phyloP scores from a whole-genome alignment of 2,329 filamentous ascomycete species.

The Aphanocladium album region DNA sequence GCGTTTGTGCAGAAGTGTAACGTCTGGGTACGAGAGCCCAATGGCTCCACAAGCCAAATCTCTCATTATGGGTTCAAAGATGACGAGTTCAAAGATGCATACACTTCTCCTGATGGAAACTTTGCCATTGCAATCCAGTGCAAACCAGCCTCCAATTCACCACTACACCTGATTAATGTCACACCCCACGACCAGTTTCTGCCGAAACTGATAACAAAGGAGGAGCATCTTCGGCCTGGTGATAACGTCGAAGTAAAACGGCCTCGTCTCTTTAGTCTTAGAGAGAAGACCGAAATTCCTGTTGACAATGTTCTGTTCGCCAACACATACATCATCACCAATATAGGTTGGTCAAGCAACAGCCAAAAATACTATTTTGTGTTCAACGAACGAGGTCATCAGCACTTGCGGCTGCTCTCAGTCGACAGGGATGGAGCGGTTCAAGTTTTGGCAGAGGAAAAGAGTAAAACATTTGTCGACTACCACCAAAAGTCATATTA shows the following conservation, averaged over 20 bases:
- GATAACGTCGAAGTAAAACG: conserved; percentile 21
- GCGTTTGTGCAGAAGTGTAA: conserved; percentile 11
- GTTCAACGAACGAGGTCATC: conserved; percentile 25
- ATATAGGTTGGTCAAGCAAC: conserved; percentile 22
- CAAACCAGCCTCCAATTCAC: conserved; percentile 16
- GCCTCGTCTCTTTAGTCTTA: conserved; percentile 23
- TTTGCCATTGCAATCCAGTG: conserved; percentile 22
- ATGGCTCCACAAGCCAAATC: conserved; percentile 15
- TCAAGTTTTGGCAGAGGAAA: conserved; percentile 20
- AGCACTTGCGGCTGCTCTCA: conserved; percentile 18
- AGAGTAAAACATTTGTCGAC: conserved; percentile 23
- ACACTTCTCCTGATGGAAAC: conserved; percentile 15
- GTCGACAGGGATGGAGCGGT: conserved; percentile 17
- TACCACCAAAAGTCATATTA: conserved; percentile 13
- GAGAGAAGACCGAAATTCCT: conserved; percentile 16
- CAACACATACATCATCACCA: conserved; percentile 19
- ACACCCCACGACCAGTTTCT: conserved; percentile 23
- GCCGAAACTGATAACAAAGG: conserved; percentile 20
- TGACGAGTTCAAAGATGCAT: conserved; percentile 16
- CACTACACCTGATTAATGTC: conserved; percentile 20
- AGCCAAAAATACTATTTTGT: conserved; percentile 23
- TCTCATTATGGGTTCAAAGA: conserved; percentile 17
- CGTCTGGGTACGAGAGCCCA: background rate
- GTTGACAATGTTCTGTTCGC: conserved; percentile 21
- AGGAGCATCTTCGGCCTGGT: conserved; percentile 25